phyloP scores from a whole-genome alignment of 2,329 filamentous ascomycete genomes.

The Paraphaeosphaeria sporulosa region DNA sequence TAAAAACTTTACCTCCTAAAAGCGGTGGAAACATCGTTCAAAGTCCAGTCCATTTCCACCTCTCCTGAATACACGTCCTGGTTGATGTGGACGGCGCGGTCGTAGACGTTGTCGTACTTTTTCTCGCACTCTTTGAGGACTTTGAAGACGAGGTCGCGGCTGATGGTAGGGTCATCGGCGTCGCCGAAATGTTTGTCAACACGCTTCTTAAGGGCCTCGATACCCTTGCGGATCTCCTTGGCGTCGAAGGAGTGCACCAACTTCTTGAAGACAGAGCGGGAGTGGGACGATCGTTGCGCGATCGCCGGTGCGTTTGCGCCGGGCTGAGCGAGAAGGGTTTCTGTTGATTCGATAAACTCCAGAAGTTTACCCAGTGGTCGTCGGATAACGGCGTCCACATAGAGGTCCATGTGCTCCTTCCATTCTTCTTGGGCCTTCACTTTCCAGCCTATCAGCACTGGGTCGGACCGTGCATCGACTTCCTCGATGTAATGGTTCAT shows the following conservation, averaged over 20 bases:
- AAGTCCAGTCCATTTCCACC: slow-evolving; percentile 52
- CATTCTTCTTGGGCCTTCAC: slow-evolving; percentile 80
- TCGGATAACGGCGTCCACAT: slow-evolving; percentile 86
- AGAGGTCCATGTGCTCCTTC: slow-evolving; percentile 84
- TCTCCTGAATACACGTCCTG: slow-evolving; percentile 56
- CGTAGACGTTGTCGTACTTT: slow-evolving; percentile 62
- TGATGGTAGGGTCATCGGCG: slow-evolving; percentile 75
- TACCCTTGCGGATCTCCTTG: slow-evolving; percentile 87
- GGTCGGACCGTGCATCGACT: slow-evolving; percentile 76
- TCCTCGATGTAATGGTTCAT: slow-evolving; percentile 98
- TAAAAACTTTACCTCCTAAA: slow-evolving; percentile 35
- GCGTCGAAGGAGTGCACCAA: slow-evolving; percentile 79
- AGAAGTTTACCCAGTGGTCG: slow-evolving; percentile 88
- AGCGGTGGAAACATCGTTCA: slow-evolving; percentile 37
- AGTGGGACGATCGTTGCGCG: slow-evolving; percentile 82
- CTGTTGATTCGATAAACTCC: slow-evolving; percentile 90
- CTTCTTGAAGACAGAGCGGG: slow-evolving; percentile 84
- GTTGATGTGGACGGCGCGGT: slow-evolving; percentile 55
- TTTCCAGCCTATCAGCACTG: slow-evolving; percentile 83
- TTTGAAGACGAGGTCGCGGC: slow-evolving; percentile 64
- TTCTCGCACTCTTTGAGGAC: slow-evolving; percentile 68
- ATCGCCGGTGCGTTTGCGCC: slow-evolving; percentile 64
- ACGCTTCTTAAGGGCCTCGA: slow-evolving; percentile 85
- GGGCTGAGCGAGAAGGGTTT: slow-evolving; percentile 70
- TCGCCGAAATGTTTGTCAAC: slow-evolving; percentile 98